A percentile compares a stretch with the other conserved stretches of the same genome.
phyloP scores from a whole-genome alignment of 345 rosid species.

The Populus euphratica region DNA sequence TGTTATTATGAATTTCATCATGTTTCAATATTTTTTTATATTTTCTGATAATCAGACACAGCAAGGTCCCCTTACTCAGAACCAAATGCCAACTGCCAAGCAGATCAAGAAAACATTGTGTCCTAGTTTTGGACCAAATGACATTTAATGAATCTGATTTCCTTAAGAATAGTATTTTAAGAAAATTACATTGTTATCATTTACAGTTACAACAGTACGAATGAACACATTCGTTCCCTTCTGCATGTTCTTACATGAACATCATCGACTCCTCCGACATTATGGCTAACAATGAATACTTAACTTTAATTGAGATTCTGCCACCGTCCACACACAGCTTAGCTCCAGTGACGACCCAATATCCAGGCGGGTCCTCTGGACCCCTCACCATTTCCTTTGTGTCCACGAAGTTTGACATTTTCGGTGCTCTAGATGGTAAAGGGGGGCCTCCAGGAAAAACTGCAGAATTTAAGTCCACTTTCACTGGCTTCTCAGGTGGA shows the following conservation, averaged over 20 bases:
- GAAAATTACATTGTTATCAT: constrained; percentile 15
- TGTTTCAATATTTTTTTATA: too few relatives aligned
- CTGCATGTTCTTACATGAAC: constrained; percentile 36
- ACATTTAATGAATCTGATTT: not conserved
- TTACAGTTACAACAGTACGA: constrained; percentile 17
- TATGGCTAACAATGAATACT: constrained; percentile 73
- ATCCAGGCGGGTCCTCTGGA: constrained; percentile 83
- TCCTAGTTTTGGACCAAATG: not conserved
- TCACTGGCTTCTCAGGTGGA: constrained; percentile 42
- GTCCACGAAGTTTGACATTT: constrained; percentile 73
- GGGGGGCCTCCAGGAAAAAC: constrained; percentile 84
- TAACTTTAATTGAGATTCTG: constrained; percentile 71
- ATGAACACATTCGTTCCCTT: not conserved
- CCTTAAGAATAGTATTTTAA: not conserved
- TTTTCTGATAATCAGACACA: too few relatives aligned
- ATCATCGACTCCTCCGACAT: constrained; percentile 68
- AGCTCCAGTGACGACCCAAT: constrained; percentile 96
- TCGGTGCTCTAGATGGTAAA: constrained; percentile 46
- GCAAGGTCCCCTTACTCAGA: too few relatives aligned
- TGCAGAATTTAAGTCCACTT: constrained; percentile 79
- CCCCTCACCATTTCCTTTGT: constrained; percentile 86
- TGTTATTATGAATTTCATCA: too few relatives aligned
- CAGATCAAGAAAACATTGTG: not conserved
- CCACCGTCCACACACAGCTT: constrained; percentile 75
- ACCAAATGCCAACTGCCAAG: not conserved